Evolutionary conservation across 345 rosid genomes (phyloP).

Genomic region (Alliaria petiolata): DNA sequence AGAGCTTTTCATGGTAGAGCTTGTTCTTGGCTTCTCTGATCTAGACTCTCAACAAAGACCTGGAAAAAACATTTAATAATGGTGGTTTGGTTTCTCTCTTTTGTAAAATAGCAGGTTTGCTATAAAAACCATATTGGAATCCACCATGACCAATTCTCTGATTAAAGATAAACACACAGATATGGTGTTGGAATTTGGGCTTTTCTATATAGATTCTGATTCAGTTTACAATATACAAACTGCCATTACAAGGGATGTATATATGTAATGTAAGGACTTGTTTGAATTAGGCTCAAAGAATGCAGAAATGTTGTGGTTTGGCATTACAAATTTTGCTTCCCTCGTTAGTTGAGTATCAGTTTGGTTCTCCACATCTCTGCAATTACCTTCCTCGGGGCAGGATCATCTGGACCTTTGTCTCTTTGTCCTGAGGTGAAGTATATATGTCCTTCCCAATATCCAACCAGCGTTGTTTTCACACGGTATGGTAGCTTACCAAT

Average conservation of each 20-base stretch:
- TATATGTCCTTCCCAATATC: slow-evolving; percentile 76
- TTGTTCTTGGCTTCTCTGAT: slow-evolving; percentile 43
- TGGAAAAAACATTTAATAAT: slow-evolving; percentile 1
- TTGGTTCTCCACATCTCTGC: slow-evolving; percentile 94
- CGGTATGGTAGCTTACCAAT: slow-evolving; percentile 85
- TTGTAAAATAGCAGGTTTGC: slow-evolving; percentile 8
- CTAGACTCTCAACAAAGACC: slow-evolving; percentile 20
- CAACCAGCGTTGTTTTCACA: slow-evolving; percentile 88
- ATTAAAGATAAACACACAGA: background rate
- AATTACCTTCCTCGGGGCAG: slow-evolving; percentile 71
- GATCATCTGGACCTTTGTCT: slow-evolving; percentile 81
- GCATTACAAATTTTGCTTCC: background rate
- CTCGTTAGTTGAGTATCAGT: slow-evolving; percentile 50
- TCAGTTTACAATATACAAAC: slow-evolving; percentile 24
- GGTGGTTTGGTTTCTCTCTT: background rate
- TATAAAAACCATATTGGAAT: slow-evolving; percentile 3
- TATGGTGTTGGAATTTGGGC: background rate
- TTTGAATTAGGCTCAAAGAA: background rate
- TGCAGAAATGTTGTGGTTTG: background rate
- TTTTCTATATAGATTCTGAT: slow-evolving; percentile 16
- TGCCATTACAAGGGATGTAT: slow-evolving; percentile 11
- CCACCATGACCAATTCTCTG: background rate
- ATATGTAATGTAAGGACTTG: slow-evolving; percentile 18
- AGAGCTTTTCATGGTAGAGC: slow-evolving; percentile 72
- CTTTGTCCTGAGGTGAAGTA: slow-evolving; percentile 98